Percentiles rank a stretch among this genome's conserved stretches.
Evolutionary conservation across 2,329 filamentous ascomycete species (phyloP).

Genomic region (Calonectria pseudoturangicola): DNA sequence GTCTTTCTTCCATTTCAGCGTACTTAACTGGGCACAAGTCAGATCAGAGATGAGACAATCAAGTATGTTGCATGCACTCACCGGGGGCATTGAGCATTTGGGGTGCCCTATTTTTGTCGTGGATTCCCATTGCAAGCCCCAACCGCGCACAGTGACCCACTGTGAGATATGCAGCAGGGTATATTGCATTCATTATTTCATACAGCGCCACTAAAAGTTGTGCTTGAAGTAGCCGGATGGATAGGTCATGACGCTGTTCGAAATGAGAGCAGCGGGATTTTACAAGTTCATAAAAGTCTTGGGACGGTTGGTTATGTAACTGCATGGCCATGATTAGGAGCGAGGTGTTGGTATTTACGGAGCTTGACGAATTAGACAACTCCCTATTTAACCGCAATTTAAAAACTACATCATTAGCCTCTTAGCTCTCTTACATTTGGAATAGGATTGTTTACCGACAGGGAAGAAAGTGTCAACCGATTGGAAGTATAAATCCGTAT

Average conservation of each 20-base stretch:
- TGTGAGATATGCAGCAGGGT: slow-evolving; percentile 30
- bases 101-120: slow-evolving; percentile 15
- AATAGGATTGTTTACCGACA: background rate
- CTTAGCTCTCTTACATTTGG: too few relatives aligned
- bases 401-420: background rate
- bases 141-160: slow-evolving; percentile 33
- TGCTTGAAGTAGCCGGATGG: slow-evolving; percentile 25
- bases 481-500: slow-evolving; percentile 26
- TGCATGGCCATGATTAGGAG: slow-evolving; percentile 58
- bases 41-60: background rate
- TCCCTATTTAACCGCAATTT: slow-evolving; percentile 29
- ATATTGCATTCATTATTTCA: slow-evolving; percentile 27
- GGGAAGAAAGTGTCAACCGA: slow-evolving; percentile 26
- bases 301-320: slow-evolving; percentile 68
- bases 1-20: slow-evolving; percentile 26
- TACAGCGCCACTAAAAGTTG: slow-evolving; percentile 20
- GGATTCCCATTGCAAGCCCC: slow-evolving; percentile 27
- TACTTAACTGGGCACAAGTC: background rate
- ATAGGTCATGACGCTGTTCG: background rate
- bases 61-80: background rate
- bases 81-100: slow-evolving; percentile 20
- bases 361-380: background rate
- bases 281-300: background rate
- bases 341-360: background rate
- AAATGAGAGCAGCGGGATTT: slow-evolving; percentile 15